A percentile compares a stretch with the other conserved stretches of the same genome.
Conservation (phyloP, 2,329 filamentous ascomycete species). For the Aspergillus pseudotamarii region DNA sequence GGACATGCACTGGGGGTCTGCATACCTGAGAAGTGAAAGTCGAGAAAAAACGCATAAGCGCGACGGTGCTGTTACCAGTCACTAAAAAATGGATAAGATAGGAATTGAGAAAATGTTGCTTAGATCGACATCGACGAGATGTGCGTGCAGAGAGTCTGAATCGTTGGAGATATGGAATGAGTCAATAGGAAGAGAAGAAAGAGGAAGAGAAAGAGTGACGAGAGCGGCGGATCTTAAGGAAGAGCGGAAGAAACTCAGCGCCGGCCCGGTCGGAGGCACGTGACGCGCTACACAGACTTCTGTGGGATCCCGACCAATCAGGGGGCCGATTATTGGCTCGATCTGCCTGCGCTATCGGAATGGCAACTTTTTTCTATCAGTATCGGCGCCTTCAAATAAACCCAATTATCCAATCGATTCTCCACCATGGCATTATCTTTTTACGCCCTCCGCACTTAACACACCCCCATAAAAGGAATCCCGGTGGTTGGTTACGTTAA, state of each 20-base stretch:
- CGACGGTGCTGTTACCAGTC: conserved; percentile 51
- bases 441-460: not conserved
- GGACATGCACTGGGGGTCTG: conserved; percentile 12
- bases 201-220: conserved; percentile 14
- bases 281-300: conserved; percentile 31
- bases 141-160: conserved; percentile 7
- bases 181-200: conserved; percentile 12
- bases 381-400: not conserved
- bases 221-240: conserved; percentile 12
- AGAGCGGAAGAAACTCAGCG: conserved; percentile 15
- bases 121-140: conserved; percentile 32
- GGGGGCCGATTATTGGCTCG: conserved; percentile 8
- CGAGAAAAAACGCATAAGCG: conserved; percentile 84
- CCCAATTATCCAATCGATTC: conserved; percentile 4
- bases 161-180: conserved; percentile 10
- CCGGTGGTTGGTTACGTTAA: not conserved
- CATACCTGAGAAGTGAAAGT: conserved; percentile 85
- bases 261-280: conserved; percentile 32
- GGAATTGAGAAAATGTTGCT: conserved; percentile 13
- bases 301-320: conserved; percentile 29
- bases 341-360: conserved; percentile 22
- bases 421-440: not conserved
- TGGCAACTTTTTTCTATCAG: conserved; percentile 1
- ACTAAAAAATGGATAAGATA: conserved; percentile 18
- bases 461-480: not conserved